Evolutionary conservation across 805 yeast species (phyloP).

Genomic region (Barnettozyma pratensis): DNA sequence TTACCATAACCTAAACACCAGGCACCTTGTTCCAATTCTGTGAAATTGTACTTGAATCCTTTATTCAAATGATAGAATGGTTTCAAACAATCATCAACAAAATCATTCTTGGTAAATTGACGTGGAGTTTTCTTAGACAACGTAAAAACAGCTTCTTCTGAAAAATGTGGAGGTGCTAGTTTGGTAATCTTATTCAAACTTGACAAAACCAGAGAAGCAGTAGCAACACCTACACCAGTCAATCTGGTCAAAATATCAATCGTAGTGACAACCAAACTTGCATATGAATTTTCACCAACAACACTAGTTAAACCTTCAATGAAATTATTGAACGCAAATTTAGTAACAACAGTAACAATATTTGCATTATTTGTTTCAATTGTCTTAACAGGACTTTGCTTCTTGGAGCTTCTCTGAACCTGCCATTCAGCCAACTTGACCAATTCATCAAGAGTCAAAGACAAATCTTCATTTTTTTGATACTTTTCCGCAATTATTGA

Average conservation of each 20-base stretch:
- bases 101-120: slow-evolving; percentile 4
- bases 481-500: slow-evolving; percentile 6
- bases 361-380: slow-evolving; percentile 17
- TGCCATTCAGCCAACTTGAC: slow-evolving; percentile 23
- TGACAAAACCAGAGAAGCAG: slow-evolving; percentile 22
- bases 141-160: slow-evolving; percentile 21
- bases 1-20: slow-evolving; percentile 12
- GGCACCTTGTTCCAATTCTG: slow-evolving; percentile 19
- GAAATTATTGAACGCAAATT: slow-evolving; percentile 10
- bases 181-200: slow-evolving; percentile 9
- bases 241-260: slow-evolving; percentile 8
- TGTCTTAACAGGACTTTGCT: slow-evolving; percentile 19
- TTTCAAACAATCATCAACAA: slow-evolving; percentile 5
- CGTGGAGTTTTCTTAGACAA: neutral
- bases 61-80: slow-evolving; percentile 12
- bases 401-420: slow-evolving; percentile 22
- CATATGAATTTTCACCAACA: slow-evolving; percentile 8
- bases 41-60: slow-evolving; percentile 10
- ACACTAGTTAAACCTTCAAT: neutral
- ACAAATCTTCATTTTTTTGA: neutral
- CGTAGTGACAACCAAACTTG: slow-evolving; percentile 8
- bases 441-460: slow-evolving; percentile 17
- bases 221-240: slow-evolving; percentile 26
- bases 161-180: slow-evolving; percentile 23
- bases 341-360: slow-evolving; percentile 8